A percentile compares a stretch with the other conserved stretches of the same genome.
Conservation (phyloP, 208 protist genomes). For the Herpetomonas muscarum region DNA sequence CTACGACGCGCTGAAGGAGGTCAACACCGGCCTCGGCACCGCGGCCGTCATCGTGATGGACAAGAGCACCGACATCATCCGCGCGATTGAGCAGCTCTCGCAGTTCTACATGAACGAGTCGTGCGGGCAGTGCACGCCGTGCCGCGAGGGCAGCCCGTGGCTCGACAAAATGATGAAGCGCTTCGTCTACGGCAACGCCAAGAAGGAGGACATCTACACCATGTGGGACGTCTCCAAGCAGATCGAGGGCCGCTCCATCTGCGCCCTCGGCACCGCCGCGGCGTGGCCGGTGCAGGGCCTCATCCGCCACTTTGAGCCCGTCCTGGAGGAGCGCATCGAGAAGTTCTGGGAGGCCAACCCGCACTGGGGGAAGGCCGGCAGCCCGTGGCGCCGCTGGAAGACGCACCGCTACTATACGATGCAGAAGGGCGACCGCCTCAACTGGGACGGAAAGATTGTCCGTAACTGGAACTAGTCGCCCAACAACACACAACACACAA, state of each 20-base stretch:
- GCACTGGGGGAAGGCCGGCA: constrained; percentile 80
- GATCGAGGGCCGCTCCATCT: constrained; percentile 99
- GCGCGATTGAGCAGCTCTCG: constrained; percentile 93
- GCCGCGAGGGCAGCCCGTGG: constrained; percentile 96
- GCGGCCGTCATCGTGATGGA: constrained; percentile 99
- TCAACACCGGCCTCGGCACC: constrained; percentile 96
- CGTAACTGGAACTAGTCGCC: constrained; percentile 77
- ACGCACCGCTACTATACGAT: constrained; percentile 89
- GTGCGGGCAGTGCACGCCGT: constrained; percentile 98
- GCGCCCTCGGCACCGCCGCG: constrained; percentile 98
- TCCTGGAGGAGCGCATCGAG: constrained; percentile 95
- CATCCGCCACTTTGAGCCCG: constrained; percentile 95
- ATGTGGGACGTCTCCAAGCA: constrained; percentile 96
- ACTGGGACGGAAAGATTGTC: constrained; percentile 88
- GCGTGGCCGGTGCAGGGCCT: constrained; percentile 98
- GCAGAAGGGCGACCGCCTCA: constrained; percentile 84
- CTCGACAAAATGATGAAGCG: constrained; percentile 97
- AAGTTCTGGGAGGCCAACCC: constrained; percentile 85
- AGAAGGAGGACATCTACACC: constrained; percentile 97
- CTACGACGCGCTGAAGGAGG: constrained; percentile 95
- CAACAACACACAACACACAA: not conserved
- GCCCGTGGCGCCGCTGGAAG: constrained; percentile 82
- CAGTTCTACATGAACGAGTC: constrained; percentile 98
- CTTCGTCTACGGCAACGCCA: constrained; percentile 95
- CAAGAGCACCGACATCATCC: constrained; percentile 97